Evolutionary conservation across 2,329 filamentous ascomycete genomes (phyloP).

Genomic region (Cordyceps sp.): DNA sequence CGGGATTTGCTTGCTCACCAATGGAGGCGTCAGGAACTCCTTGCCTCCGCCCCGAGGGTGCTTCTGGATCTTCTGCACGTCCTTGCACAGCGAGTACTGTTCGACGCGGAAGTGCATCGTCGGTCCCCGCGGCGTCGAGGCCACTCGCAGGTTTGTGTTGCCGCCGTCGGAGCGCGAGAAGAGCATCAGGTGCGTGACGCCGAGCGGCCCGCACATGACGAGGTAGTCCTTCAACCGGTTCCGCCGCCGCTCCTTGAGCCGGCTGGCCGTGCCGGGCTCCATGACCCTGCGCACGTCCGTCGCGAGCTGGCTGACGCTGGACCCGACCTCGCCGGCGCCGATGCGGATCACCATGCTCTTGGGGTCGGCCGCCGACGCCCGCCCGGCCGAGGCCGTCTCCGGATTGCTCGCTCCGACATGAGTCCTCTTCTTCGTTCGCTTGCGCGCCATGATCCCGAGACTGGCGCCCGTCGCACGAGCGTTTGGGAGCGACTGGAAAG

Average conservation of each 20-base stretch:
- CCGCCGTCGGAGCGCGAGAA: constrained; percentile 82
- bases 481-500: too few relatives aligned
- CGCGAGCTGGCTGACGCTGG: constrained; percentile 80
- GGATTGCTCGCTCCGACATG: constrained; percentile 53
- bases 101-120: constrained; percentile 91
- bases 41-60: constrained; percentile 70
- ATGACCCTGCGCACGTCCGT: constrained; percentile 85
- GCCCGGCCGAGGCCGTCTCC: constrained; percentile 37
- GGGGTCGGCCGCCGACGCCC: constrained; percentile 52
- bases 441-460: constrained; percentile 49
- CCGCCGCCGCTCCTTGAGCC: constrained; percentile 74
- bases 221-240: constrained; percentile 87
- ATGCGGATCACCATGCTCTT: constrained; percentile 99
- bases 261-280: constrained; percentile 84
- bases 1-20: constrained; percentile 31
- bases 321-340: constrained; percentile 82
- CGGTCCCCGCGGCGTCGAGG: constrained; percentile 75
- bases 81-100: constrained; percentile 85
- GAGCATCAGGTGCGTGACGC: constrained; percentile 80
- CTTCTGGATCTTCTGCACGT: constrained; percentile 70
- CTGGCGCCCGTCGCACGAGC: too few relatives aligned
- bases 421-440: constrained; percentile 76
- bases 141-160: constrained; percentile 83
- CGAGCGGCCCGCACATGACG: constrained; percentile 86
- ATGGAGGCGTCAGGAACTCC: constrained; percentile 69